Evolutionary conservation across 208 protist species (phyloP).

Genomic region (Trypanosoma conorhini): DNA sequence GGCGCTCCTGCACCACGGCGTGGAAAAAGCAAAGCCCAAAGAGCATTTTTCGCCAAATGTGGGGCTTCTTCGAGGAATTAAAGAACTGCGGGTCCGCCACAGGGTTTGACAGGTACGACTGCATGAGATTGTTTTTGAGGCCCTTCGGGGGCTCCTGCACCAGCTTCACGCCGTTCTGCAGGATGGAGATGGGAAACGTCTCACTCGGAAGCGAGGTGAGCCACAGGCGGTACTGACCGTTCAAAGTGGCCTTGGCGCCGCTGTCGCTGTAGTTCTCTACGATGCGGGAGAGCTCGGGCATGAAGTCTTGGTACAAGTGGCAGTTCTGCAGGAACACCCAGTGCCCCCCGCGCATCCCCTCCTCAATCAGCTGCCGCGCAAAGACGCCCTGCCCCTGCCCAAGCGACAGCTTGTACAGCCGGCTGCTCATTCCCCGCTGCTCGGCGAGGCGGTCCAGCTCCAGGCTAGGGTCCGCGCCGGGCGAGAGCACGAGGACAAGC

Average conservation of each 20-base stretch:
- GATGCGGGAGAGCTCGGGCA: conserved; percentile 92
- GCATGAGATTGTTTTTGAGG: conserved; percentile 95
- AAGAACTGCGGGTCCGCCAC: conserved; percentile 89
- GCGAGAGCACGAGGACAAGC: conserved; percentile 97
- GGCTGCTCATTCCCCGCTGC: conserved; percentile 80
- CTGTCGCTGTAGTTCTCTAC: conserved; percentile 93
- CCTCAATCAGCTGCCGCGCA: conserved; percentile 90
- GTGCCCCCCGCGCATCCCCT: conserved; percentile 80
- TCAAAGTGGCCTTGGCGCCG: conserved; percentile 84
- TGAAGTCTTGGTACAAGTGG: conserved; percentile 94
- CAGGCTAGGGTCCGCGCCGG: conserved; percentile 96
- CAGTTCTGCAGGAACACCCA: conserved; percentile 98
- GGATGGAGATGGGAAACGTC: conserved; percentile 97
- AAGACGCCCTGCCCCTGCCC: conserved; percentile 95
- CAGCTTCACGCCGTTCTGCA: conserved; percentile 98
- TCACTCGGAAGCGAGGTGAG: conserved; percentile 97
- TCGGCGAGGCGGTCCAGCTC: conserved; percentile 96
- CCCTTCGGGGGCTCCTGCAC: conserved; percentile 98
- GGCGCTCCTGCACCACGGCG: conserved; percentile 96
- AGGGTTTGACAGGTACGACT: conserved; percentile 93
- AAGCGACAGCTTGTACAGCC: conserved; percentile 93
- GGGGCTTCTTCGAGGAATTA: conserved; percentile 72
- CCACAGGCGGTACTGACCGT: conserved; percentile 97
- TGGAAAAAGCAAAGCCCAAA: conserved; percentile 97
- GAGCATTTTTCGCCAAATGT: conserved; percentile 90